A percentile compares a stretch with the other conserved stretches of the same genome.
Conservation (phyloP, 352 stramenopile genomes). For the Plasmopara viticola region DNA sequence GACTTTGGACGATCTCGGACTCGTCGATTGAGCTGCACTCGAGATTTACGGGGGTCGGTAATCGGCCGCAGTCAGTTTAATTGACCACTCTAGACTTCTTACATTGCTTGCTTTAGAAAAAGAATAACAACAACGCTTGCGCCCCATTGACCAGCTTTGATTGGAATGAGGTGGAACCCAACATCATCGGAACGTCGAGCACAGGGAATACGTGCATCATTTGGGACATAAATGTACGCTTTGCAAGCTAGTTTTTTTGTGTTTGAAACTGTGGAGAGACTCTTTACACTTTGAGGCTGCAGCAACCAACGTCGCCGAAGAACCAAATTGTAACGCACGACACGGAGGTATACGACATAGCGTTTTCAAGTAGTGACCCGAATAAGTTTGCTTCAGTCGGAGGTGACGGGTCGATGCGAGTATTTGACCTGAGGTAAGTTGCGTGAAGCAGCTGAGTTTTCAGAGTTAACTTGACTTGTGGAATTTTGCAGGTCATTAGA, state of each 20-base stretch:
- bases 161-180: constrained; percentile 96
- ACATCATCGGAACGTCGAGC: constrained; percentile 93
- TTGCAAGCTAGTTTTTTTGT: background rate
- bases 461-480: background rate
- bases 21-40: constrained; percentile 69
- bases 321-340: constrained; percentile 99
- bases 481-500: constrained; percentile 48
- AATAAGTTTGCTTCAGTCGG: constrained; percentile 96
- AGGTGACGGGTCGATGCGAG: constrained; percentile 92
- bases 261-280: background rate
- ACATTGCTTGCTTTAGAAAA: constrained; percentile 18
- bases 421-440: constrained; percentile 94
- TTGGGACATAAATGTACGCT: constrained; percentile 94
- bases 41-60: constrained; percentile 60
- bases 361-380: constrained; percentile 89
- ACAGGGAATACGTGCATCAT: constrained; percentile 99
- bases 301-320: constrained; percentile 57
- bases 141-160: constrained; percentile 97
- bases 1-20: constrained; percentile 70
- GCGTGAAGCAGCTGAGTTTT: background rate
- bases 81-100: background rate
- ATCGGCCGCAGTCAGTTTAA: background rate
- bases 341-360: constrained; percentile 97
- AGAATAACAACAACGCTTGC: constrained; percentile 84
- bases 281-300: background rate